Percentiles rank a stretch among this genome's conserved stretches.
Conservation (phyloP, 305 asterid species). For the Nicotiana rustica region DNA sequence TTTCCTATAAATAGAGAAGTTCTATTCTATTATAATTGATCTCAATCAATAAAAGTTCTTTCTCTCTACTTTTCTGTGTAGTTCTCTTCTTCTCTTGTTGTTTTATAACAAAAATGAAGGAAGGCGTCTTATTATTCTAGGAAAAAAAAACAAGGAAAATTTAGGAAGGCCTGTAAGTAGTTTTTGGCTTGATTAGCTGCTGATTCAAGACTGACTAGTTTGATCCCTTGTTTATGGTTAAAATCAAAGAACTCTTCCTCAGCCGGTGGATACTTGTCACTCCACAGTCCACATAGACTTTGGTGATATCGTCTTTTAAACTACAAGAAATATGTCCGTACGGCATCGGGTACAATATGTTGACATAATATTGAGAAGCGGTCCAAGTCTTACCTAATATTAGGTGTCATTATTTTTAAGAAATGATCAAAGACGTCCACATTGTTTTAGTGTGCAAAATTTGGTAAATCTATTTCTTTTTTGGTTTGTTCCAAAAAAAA, state of each 20-base stretch:
- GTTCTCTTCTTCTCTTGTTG: too few species aligned
- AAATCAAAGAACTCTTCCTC: neutral
- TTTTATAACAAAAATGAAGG: neutral
- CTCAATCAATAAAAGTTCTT: too few species aligned
- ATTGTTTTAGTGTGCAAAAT: neutral
- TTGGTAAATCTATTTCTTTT: too few species aligned
- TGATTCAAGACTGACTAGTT: neutral
- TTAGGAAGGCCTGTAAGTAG: neutral
- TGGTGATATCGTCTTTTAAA: neutral
- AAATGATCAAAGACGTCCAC: slow-evolving; percentile 35
- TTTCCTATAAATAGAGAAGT: too few species aligned
- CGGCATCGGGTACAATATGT: slow-evolving; percentile 18
- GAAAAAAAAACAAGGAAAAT: too few species aligned
- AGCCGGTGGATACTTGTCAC: neutral
- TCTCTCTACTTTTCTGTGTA: too few species aligned
- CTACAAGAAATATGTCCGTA: neutral
- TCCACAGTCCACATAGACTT: neutral
- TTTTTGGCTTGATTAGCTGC: neutral
- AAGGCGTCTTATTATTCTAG: neutral
- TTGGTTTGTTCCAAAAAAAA: too few species aligned
- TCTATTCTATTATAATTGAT: too few species aligned
- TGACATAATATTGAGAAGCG: neutral
- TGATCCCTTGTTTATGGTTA: neutral
- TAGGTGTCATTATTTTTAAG: slow-evolving; percentile 28
- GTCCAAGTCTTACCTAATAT: slow-evolving; percentile 35